A percentile compares a stretch with the other conserved stretches of the same genome.
Evolutionary conservation across 768 basidiomycete genomes (phyloP).

Genomic region (Saitozyma sp.): DNA sequence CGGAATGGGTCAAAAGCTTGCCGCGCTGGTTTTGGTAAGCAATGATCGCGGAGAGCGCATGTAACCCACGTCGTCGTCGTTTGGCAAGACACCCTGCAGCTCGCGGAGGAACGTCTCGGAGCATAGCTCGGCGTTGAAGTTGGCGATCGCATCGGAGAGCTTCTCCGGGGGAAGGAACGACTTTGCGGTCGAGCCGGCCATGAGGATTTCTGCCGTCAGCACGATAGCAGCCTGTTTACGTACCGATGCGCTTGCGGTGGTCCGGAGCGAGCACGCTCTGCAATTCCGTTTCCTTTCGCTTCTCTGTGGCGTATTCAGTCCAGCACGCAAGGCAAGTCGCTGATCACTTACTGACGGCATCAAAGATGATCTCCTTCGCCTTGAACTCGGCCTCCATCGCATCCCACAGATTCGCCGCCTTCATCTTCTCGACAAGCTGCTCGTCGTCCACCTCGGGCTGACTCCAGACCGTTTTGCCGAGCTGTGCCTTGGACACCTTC

Average conservation of each 20-base stretch:
- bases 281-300: constrained; percentile 82
- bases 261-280: constrained; percentile 87
- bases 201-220: constrained; percentile 72
- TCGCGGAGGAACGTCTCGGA: constrained; percentile 86
- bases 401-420: constrained; percentile 81
- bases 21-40: constrained; percentile 18
- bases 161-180: constrained; percentile 73
- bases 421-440: constrained; percentile 78
- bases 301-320: constrained; percentile 56
- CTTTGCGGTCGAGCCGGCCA: constrained; percentile 70
- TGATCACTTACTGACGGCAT: constrained; percentile 68
- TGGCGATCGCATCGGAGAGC: constrained; percentile 74
- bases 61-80: constrained; percentile 73
- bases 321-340: neutral
- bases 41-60: neutral
- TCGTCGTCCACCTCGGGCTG: constrained; percentile 65
- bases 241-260: constrained; percentile 90
- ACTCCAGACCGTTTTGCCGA: constrained; percentile 81
- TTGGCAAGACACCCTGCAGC: constrained; percentile 80
- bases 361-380: constrained; percentile 89
- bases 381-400: constrained; percentile 99
- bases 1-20: constrained; percentile 60
- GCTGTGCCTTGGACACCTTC: constrained; percentile 86
- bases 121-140: constrained; percentile 83
- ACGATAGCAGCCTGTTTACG: constrained; percentile 48